These are phyloP conservation scores for Aureobasidium lini DNA, from an alignment of 2,329 filamentous ascomycete species.

Conservation along the genomic window DNA sequence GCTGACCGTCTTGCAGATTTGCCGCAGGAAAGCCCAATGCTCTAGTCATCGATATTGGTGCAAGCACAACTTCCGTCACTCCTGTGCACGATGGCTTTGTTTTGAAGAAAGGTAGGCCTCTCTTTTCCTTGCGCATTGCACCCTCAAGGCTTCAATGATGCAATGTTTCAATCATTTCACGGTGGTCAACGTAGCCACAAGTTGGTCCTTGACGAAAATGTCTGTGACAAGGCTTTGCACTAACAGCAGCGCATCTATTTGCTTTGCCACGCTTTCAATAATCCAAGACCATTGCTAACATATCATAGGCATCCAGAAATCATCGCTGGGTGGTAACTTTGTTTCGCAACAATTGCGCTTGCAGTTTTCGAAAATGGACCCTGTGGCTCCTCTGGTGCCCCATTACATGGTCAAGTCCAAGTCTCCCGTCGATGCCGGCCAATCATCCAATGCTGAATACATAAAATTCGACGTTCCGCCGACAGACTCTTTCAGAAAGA, in stretches of 20 bases:
- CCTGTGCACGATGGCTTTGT: conserved; percentile 93
- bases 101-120: conserved; percentile 58
- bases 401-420: conserved; percentile 87
- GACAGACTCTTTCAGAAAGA: conserved; percentile 64
- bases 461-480: conserved; percentile 58
- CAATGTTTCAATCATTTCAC: conserved; percentile 14
- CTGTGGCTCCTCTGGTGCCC: conserved; percentile 68
- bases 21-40: conserved; percentile 89
- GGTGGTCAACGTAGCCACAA: conserved; percentile 16
- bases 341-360: conserved; percentile 80
- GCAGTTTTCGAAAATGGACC: conserved; percentile 62
- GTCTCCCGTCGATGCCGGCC: conserved; percentile 76
- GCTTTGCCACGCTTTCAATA: neutral
- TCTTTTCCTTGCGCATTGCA: neutral
- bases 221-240: neutral
- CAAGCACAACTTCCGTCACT: conserved; percentile 79
- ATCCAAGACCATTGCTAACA: neutral
- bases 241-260: neutral
- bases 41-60: conserved; percentile 85
- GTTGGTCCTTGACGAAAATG: neutral
- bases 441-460: conserved; percentile 68
- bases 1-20: conserved; percentile 46
- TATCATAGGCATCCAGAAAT: conserved; percentile 63
- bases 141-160: neutral
- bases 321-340: conserved; percentile 80